phyloP scores from a whole-genome alignment of 208 protist species.

The Leishmania amazonensis region DNA sequence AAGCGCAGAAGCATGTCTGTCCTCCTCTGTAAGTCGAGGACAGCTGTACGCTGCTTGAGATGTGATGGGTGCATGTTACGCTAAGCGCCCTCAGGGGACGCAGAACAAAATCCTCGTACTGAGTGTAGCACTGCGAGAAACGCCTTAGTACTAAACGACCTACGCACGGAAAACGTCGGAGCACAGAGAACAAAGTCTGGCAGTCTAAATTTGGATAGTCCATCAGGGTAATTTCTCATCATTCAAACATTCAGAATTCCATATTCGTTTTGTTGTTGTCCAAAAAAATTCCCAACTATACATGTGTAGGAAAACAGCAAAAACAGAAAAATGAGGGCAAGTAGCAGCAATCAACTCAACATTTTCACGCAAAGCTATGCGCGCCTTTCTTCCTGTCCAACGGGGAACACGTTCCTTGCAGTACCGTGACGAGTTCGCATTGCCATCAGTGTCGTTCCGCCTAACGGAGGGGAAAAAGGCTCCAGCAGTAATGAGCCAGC shows the following conservation, averaged over 20 bases:
- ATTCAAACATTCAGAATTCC: too few species aligned
- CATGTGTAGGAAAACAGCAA: background rate
- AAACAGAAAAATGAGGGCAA: background rate
- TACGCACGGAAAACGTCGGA: conserved; percentile 17
- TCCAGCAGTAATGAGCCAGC: background rate
- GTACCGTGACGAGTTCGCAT: background rate
- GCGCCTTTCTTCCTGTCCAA: background rate
- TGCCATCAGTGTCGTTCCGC: background rate
- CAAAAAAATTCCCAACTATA: too few species aligned
- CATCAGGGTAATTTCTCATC: background rate
- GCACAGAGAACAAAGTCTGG: conserved; percentile 16
- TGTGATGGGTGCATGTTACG: conserved; percentile 10
- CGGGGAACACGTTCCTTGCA: background rate
- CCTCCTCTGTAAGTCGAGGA: conserved; percentile 1
- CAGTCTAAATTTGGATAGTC: conserved; percentile 17
- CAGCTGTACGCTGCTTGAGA: background rate
- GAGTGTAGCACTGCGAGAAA: conserved; percentile 11
- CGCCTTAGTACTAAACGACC: conserved; percentile 1
- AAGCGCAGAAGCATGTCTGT: conserved; percentile 9
- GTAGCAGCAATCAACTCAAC: background rate
- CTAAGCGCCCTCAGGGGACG: background rate
- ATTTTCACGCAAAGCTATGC: background rate
- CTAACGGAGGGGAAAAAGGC: background rate
- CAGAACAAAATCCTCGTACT: conserved; percentile 9
- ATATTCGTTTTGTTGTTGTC: too few species aligned